A percentile compares a stretch with the other conserved stretches of the same genome.
phyloP scores from a whole-genome alignment of 2,329 filamentous ascomycete species.

The Ceratocystis variospora region DNA sequence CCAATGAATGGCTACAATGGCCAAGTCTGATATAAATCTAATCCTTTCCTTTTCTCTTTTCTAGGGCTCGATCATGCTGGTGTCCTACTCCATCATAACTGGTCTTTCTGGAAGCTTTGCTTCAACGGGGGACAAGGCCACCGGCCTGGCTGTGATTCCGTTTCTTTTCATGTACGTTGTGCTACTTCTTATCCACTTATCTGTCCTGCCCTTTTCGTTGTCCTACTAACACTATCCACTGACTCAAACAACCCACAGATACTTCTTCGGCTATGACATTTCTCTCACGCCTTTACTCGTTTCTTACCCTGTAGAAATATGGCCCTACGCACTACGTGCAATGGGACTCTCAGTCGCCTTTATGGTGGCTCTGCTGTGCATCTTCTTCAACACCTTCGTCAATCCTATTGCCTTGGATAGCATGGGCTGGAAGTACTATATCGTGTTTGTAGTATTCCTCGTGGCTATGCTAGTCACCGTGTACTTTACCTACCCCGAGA shows the following conservation, averaged over 20 bases:
- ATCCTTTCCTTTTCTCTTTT: slow-evolving; percentile 26
- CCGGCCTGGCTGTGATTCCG: slow-evolving; percentile 34
- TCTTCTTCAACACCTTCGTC: slow-evolving; percentile 33
- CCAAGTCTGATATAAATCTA: not conserved
- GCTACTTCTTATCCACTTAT: not conserved
- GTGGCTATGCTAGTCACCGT: slow-evolving; percentile 38
- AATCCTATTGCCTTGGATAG: slow-evolving; percentile 32
- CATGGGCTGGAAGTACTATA: slow-evolving; percentile 32
- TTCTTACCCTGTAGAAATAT: slow-evolving; percentile 45
- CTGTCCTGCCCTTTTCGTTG: not conserved
- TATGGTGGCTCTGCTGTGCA: slow-evolving; percentile 34
- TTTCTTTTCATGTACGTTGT: slow-evolving; percentile 44
- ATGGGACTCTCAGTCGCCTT: slow-evolving; percentile 46
- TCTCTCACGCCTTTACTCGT: slow-evolving; percentile 29
- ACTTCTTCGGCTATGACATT: slow-evolving; percentile 18
- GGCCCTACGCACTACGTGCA: slow-evolving; percentile 43
- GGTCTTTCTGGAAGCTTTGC: slow-evolving; percentile 25
- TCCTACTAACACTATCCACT: not conserved
- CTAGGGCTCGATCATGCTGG: slow-evolving; percentile 29
- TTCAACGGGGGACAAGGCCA: slow-evolving; percentile 28
- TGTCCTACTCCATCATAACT: slow-evolving; percentile 42
- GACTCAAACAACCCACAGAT: not conserved
- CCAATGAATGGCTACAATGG: not conserved
- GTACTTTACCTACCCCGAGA: slow-evolving; percentile 76
- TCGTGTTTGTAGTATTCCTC: slow-evolving; percentile 33